Conservation (phyloP, 768 basidiomycete species). For the Suillus brevipes region DNA sequence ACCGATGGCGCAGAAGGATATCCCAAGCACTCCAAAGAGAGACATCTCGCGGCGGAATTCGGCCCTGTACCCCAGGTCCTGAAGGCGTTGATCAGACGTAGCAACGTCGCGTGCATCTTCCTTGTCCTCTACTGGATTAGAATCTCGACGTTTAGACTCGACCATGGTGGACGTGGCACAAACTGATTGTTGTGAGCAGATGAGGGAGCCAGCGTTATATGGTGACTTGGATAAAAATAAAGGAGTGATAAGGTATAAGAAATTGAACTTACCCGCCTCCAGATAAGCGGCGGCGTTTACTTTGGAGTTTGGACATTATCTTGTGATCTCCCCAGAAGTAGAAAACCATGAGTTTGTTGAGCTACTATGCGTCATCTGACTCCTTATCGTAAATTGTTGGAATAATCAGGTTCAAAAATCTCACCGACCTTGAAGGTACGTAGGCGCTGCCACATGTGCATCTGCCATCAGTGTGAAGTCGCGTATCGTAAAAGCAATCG, state of each 20-base stretch:
- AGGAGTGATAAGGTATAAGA: neutral
- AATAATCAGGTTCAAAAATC: neutral
- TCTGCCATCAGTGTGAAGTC: neutral
- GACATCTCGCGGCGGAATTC: conserved; percentile 61
- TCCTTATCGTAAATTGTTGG: neutral
- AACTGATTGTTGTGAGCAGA: neutral
- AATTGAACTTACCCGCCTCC: too few species aligned
- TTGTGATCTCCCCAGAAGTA: neutral
- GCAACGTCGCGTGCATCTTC: neutral
- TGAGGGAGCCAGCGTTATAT: neutral
- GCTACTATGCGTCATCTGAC: neutral
- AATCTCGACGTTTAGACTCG: neutral
- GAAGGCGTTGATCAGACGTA: conserved; percentile 42
- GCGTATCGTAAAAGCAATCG: neutral
- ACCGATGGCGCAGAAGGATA: conserved; percentile 61
- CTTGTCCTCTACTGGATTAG: neutral
- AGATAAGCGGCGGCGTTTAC: neutral
- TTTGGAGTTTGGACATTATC: neutral
- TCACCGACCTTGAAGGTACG: neutral
- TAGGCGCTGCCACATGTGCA: neutral
- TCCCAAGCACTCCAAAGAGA: conserved; percentile 55
- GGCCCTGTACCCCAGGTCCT: conserved; percentile 53
- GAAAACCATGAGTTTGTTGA: neutral
- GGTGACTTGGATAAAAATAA: neutral
- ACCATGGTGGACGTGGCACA: neutral